Conservation (phyloP, 352 stramenopile species). For the Phytophthora sp. region DNA sequence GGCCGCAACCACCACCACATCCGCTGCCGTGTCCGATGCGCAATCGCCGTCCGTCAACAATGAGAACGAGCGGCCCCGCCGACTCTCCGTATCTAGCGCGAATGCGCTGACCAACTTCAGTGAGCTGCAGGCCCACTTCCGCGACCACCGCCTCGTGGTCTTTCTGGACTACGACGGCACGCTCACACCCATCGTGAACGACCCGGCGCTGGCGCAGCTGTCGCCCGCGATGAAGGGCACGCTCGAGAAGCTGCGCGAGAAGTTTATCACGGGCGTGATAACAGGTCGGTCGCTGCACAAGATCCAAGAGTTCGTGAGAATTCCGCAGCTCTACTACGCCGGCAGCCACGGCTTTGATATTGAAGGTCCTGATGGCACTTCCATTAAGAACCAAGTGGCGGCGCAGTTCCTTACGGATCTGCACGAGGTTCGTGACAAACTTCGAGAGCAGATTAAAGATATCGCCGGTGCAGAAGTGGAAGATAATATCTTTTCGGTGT, state of each 20-base stretch:
- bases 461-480: slow-evolving; percentile 81
- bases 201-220: slow-evolving; percentile 78
- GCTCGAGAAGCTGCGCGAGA: slow-evolving; percentile 76
- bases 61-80: slow-evolving; percentile 23
- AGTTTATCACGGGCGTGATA: slow-evolving; percentile 89
- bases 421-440: slow-evolving; percentile 57
- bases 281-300: slow-evolving; percentile 87
- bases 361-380: slow-evolving; percentile 70
- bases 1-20: slow-evolving; percentile 15
- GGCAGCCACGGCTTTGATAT: slow-evolving; percentile 93
- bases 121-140: slow-evolving; percentile 56
- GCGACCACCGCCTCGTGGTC: slow-evolving; percentile 70
- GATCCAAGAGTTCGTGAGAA: slow-evolving; percentile 89
- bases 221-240: slow-evolving; percentile 69
- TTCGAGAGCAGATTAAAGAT: slow-evolving; percentile 49
- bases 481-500: slow-evolving; percentile 91
- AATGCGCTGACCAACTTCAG: slow-evolving; percentile 82
- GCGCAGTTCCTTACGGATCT: slow-evolving; percentile 76
- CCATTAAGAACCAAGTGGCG: slow-evolving; percentile 87
- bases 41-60: neutral
- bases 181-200: slow-evolving; percentile 90
- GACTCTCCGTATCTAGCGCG: slow-evolving; percentile 72
- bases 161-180: slow-evolving; percentile 93
- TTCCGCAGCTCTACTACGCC: slow-evolving; percentile 90
- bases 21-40: neutral